Conservation (phyloP, 257 asterid genomes). For the Nicotiana paniculata region DNA sequence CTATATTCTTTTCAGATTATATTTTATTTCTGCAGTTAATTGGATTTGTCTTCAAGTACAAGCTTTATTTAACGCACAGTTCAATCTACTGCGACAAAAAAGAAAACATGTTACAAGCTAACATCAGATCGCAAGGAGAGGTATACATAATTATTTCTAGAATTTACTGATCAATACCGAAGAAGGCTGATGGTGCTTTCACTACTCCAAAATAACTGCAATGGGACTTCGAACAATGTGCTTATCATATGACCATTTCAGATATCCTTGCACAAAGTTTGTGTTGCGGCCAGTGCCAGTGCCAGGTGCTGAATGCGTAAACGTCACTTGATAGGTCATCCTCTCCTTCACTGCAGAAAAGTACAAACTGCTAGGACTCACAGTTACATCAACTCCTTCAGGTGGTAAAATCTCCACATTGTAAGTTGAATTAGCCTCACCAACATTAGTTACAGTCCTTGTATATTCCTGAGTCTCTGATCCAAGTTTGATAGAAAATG, state of each 20-base stretch:
- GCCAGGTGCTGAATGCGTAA: neutral
- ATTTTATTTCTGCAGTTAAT: neutral
- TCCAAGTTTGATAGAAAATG: conserved; percentile 13
- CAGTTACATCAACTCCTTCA: conserved; percentile 5
- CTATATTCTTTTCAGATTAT: neutral
- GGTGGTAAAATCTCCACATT: neutral
- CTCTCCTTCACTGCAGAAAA: conserved; percentile 9
- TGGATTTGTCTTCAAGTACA: neutral
- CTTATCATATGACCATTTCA: conserved; percentile 9
- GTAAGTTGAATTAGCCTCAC: conserved; percentile 5
- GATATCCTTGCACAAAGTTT: neutral
- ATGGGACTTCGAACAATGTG: conserved; percentile 12
- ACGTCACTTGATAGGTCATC: conserved; percentile 6
- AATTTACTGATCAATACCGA: neutral
- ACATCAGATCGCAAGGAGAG: neutral
- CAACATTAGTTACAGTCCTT: conserved; percentile 17
- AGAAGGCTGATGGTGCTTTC: neutral
- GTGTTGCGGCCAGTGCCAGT: neutral
- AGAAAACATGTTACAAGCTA: neutral
- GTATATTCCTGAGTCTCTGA: conserved; percentile 8
- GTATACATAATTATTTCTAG: neutral
- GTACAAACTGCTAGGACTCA: conserved; percentile 1
- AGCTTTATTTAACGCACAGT: neutral
- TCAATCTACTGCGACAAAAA: neutral
- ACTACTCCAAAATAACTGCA: neutral